phyloP scores from a whole-genome alignment of 2,329 filamentous ascomycete genomes.

The Didymella glomerata region DNA sequence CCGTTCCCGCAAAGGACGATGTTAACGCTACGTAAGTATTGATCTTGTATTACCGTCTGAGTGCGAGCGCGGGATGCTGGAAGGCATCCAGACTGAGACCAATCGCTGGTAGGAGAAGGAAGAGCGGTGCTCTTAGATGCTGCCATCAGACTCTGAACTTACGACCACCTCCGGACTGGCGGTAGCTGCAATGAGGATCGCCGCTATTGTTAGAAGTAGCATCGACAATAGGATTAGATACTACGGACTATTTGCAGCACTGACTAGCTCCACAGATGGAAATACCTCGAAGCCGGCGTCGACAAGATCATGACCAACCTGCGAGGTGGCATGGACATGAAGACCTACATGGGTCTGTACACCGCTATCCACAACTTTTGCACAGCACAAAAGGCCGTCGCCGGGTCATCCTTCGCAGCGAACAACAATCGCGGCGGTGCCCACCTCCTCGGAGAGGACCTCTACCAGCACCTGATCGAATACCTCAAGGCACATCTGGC shows the following conservation, averaged over 20 bases:
- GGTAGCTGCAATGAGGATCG: neutral
- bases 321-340: slow-evolving; percentile 91
- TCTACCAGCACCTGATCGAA: slow-evolving; percentile 88
- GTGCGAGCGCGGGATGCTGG: neutral
- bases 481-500: slow-evolving; percentile 83
- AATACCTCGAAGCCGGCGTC: slow-evolving; percentile 86
- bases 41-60: neutral
- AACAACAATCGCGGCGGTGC: slow-evolving; percentile 81
- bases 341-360: slow-evolving; percentile 97
- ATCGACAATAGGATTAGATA: neutral
- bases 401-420: slow-evolving; percentile 59
- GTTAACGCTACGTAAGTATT: slow-evolving; percentile 68
- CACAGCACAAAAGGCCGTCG: slow-evolving; percentile 92
- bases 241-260: neutral
- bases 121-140: neutral
- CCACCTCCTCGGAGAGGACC: slow-evolving; percentile 91
- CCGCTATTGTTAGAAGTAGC: neutral
- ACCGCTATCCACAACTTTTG: slow-evolving; percentile 99
- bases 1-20: slow-evolving; percentile 64
- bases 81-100: neutral
- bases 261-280: slow-evolving; percentile 72
- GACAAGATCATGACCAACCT: slow-evolving; percentile 93
- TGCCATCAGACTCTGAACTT: neutral
- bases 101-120: neutral
- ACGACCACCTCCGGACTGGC: too few species aligned